Evolutionary conservation across 2,329 filamentous ascomycete species (phyloP).

Genomic region (Stagonosporopsis rhizophila): DNA sequence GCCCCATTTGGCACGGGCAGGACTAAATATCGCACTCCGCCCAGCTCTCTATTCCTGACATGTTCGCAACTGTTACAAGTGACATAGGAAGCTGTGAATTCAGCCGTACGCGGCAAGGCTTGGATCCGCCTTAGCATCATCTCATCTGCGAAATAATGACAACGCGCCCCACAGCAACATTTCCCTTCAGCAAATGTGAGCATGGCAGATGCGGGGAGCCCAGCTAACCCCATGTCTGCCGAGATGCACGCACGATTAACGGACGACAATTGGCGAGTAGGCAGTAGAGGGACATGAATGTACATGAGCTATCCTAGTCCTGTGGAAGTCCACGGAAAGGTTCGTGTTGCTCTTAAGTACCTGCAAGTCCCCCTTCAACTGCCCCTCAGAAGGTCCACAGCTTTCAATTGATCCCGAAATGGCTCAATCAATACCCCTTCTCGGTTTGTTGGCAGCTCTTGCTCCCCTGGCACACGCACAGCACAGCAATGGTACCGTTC

Average conservation of each 20-base stretch:
- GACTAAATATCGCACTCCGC: conserved; percentile 26
- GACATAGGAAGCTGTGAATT: conserved; percentile 13
- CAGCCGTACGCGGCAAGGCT: conserved; percentile 20
- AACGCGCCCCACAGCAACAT: conserved; percentile 4
- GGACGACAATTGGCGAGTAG: not conserved
- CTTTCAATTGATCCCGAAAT: conserved; percentile 21
- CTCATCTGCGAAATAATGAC: conserved; percentile 21
- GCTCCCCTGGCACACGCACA: conserved; percentile 13
- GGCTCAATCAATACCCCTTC: conserved; percentile 25
- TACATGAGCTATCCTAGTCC: not conserved
- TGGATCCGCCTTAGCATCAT: conserved; percentile 28
- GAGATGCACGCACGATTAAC: not conserved
- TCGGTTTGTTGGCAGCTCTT: conserved; percentile 29
- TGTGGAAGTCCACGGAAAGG: not conserved
- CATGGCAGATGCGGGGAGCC: conserved; percentile 7
- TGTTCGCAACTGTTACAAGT: conserved; percentile 5
- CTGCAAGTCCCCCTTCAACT: not conserved
- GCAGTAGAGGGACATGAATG: not conserved
- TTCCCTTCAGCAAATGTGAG: conserved; percentile 3
- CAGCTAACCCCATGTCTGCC: not conserved
- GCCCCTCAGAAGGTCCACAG: not conserved
- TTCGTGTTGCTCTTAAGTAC: conserved; percentile 1
- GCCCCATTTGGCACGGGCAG: conserved; percentile 33
- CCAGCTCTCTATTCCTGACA: conserved; percentile 27
- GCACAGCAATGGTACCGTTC: not conserved